phyloP scores from a whole-genome alignment of 2,329 filamentous ascomycete genomes.

The Cladophialophora immunda region DNA sequence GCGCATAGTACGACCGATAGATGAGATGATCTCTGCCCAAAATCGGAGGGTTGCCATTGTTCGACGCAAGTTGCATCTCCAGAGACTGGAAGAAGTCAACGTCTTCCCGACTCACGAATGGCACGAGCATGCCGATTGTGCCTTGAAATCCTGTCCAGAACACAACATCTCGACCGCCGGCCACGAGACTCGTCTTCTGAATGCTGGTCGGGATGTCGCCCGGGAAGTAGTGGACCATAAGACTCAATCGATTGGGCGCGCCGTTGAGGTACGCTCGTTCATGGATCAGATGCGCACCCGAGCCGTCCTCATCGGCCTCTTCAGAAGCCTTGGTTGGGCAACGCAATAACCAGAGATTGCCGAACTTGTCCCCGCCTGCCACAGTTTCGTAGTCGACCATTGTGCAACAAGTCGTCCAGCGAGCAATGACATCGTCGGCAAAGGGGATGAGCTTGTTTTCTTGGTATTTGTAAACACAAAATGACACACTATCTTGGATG shows the following conservation, averaged over 20 bases:
- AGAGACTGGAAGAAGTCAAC: constrained; percentile 97
- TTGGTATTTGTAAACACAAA: constrained; percentile 90
- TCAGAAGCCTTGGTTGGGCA: constrained; percentile 86
- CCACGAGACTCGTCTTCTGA: constrained; percentile 86
- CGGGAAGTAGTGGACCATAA: constrained; percentile 88
- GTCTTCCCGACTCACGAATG: constrained; percentile 89
- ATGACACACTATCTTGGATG: constrained; percentile 89
- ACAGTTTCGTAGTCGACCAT: constrained; percentile 99
- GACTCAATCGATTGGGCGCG: constrained; percentile 80
- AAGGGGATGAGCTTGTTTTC: constrained; percentile 94
- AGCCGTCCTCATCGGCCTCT: constrained; percentile 90
- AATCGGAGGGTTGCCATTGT: constrained; percentile 78
- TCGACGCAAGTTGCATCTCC: constrained; percentile 81
- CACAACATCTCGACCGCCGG: constrained; percentile 88
- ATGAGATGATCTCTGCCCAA: constrained; percentile 94
- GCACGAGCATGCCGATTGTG: constrained; percentile 90
- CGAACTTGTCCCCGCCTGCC: constrained; percentile 96
- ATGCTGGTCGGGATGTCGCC: constrained; percentile 94
- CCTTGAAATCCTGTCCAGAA: constrained; percentile 96
- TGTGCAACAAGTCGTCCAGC: constrained; percentile 88
- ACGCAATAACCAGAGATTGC: constrained; percentile 91
- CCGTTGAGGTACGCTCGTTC: constrained; percentile 91
- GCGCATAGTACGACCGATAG: constrained; percentile 94
- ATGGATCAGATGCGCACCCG: constrained; percentile 88
- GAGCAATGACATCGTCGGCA: constrained; percentile 84